Base-by-base conservation (phyloP, 1,284 basidiomycete species). In the Sanghuangporus baumii region DNA sequence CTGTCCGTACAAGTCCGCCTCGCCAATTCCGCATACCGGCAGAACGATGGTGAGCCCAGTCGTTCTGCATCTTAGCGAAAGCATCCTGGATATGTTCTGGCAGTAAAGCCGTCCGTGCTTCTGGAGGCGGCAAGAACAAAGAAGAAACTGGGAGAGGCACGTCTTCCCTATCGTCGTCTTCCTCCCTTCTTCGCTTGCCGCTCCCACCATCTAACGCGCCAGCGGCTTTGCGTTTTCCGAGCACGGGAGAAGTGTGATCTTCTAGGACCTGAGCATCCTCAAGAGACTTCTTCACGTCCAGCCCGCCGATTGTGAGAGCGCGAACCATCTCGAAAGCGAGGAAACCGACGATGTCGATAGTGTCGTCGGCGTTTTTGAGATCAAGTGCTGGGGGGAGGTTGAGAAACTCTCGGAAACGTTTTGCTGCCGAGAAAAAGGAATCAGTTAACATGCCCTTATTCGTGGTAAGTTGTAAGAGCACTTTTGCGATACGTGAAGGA, bases 401-500 rank as follows among this genome's bases (percentile, higher is more conserved):
- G 68, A 99, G 84, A 71, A 97, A 98, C 69, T 98, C 96, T 47
- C 94, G 85, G 76, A 98, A 99, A 1, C 94, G 91, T 73, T 97
- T 97, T 9, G 88, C 94, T 94, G 71, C 12, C 7, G 43, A 16
- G 8, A 14, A 23, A 37, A 56, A 48, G 5, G 2, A 14, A 48
- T 36, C 54, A 47, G 51, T 18, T 38, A 56, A 8, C 5, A 12
- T 38, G 16, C 6, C 11, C 5, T 18, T 16, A 2, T 26, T 16
- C 7, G 37, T 7, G 20, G 26, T 7, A 11, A 46, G 37, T 26
- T n/a, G n/a, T 34, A 11, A 41, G 4, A 77, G 51, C 41, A 92
- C 94, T 88, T 85, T 97, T 97, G 56, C 94, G 87, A 74, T 96
- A 98, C 0, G 96, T 97, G 75, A 98, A 99, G 9, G 93, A 94